A percentile compares a stretch with the other conserved stretches of the same genome.
Conservation (phyloP, 768 basidiomycete species). For the Pisolithus microcarpus region DNA sequence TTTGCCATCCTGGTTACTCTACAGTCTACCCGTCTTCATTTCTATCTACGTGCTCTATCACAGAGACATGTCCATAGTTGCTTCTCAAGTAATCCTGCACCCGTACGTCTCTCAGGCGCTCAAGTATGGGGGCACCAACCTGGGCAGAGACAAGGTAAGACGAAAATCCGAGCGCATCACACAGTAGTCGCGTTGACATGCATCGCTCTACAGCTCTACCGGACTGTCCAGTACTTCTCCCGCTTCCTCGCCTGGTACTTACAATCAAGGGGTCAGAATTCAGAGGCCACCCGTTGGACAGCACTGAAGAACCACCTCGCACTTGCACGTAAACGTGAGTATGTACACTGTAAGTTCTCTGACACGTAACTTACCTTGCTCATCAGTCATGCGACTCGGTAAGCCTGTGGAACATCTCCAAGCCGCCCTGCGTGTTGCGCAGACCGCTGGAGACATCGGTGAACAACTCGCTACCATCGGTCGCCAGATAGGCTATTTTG, state of each 20-base stretch:
- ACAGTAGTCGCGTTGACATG: not conserved
- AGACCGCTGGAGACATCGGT: constrained; percentile 44
- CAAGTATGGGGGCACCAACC: constrained; percentile 71
- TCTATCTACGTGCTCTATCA: constrained; percentile 3
- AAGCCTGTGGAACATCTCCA: constrained; percentile 94
- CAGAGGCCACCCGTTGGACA: constrained; percentile 68
- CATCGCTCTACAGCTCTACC: constrained; percentile 58
- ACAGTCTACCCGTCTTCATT: constrained; percentile 9
- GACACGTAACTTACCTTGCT: constrained; percentile 2
- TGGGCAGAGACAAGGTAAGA: constrained; percentile 84
- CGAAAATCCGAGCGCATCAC: constrained; percentile 2
- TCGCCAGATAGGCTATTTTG: constrained; percentile 83
- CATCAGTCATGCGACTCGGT: constrained; percentile 80
- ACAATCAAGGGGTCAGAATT: constrained; percentile 58
- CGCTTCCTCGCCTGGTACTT: constrained; percentile 85
- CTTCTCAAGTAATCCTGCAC: constrained; percentile 79
- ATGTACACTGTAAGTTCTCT: not conserved
- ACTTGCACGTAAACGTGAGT: constrained; percentile 73
- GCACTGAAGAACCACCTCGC: constrained; percentile 84
- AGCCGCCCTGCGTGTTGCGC: constrained; percentile 68
- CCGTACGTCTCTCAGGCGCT: constrained; percentile 70
- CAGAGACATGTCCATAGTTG: constrained; percentile 32
- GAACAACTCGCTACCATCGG: constrained; percentile 77
- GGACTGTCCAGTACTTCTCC: constrained; percentile 85
- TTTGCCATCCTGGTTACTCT: not conserved